Evolutionary conservation across 2,329 filamentous ascomycete genomes (phyloP).

Genomic region (Cordyceps fumosorosea): DNA sequence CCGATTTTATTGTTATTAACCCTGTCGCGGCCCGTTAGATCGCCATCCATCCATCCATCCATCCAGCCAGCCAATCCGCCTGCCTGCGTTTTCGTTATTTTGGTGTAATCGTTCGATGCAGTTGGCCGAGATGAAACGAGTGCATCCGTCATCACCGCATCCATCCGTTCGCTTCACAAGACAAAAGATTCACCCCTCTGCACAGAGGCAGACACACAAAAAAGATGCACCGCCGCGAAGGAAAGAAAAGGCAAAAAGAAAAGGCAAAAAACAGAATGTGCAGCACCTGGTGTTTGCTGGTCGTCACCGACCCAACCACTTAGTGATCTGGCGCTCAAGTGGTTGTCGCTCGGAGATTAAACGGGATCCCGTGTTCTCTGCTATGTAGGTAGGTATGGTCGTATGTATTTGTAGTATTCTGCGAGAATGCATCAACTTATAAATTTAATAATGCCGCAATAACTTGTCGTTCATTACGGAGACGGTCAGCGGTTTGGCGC

Average conservation of each 20-base stretch:
- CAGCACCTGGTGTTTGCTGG: constrained; percentile 13
- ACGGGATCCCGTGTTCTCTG: too few relatives aligned
- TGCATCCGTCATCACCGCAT: neutral
- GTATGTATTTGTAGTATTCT: too few relatives aligned
- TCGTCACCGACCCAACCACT: constrained; percentile 13
- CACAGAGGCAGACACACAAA: too few relatives aligned
- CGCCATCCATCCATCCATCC: neutral
- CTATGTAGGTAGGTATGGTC: too few relatives aligned
- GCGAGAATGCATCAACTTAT: too few relatives aligned
- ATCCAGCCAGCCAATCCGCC: too few relatives aligned
- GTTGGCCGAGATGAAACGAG: neutral
- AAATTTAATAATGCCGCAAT: too few relatives aligned
- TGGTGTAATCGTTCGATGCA: neutral
- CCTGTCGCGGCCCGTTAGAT: too few relatives aligned
- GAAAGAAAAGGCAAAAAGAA: neutral
- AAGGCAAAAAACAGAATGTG: neutral
- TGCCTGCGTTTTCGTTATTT: too few relatives aligned
- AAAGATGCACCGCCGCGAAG: neutral
- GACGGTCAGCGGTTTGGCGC: too few relatives aligned
- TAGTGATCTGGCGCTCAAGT: constrained; percentile 13
- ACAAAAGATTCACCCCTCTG: neutral
- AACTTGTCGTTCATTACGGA: too few relatives aligned
- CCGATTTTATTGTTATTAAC: too few relatives aligned
- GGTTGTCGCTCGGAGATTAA: constrained; percentile 9
- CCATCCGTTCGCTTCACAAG: neutral